Evolutionary conservation across 345 rosid species (phyloP), one percentile per base, ranked within the genome.

Genomic region (Dipteronia sinensis): DNA sequence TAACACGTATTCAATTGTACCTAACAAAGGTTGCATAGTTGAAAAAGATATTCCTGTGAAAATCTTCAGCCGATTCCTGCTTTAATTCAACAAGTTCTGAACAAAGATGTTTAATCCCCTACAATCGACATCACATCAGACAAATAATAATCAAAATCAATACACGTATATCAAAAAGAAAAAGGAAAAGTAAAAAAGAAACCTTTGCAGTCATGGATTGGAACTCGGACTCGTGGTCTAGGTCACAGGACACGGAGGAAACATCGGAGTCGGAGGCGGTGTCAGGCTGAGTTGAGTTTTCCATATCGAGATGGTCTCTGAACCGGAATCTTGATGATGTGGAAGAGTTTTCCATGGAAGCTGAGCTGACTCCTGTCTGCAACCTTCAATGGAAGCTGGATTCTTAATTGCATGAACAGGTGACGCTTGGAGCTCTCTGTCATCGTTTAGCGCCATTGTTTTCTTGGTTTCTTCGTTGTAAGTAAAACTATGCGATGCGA

Each of bases 131-230:
- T 27, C 66, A 31, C 69, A 59, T 42, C n/a, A 6, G 47, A 5
- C 5, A 19, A 62, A 42, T 20, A n/a, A 16, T 27, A 58, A 68
- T 12, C 7, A 74, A 49, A 62, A 31, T 42, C 53, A 59, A 29
- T 56, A 51, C 22, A 17, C 29, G 27, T 1, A 23, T 2, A 44
- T 67, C 9, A 0, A 56, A 69, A 38, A 7, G 9, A 12, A 62
- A 9, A 65, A 40, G 13, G n/a, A 63, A 67, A 29, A 25, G 38
- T 34, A 34, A 19, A 20, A 38, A 11, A 51, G 12, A 8, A 78
- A 86, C 92, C 90, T 82, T 86, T 61, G 85, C 90, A 0, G 92
- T 80, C 94, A 89, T 86, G 74, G 90, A 90, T 62, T 79, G 84
- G 44, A 90, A 77, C 73, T 88, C 86, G 10, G 81, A 44, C 58